Conservation (phyloP, 1,139 yeast genomes). For the Kazachstania sp. region DNA sequence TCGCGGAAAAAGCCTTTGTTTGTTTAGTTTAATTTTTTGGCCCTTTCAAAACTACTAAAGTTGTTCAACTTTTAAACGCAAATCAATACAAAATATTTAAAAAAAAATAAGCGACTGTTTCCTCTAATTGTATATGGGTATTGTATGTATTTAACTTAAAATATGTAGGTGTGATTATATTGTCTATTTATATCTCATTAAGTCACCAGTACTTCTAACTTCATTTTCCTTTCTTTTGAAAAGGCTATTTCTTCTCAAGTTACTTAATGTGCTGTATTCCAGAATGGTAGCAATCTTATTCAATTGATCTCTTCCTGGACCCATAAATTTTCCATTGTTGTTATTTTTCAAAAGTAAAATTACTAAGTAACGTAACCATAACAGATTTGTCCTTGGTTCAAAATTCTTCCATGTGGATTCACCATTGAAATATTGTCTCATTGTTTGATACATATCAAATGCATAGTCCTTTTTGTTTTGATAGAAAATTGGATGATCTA, state of each 20-base stretch:
- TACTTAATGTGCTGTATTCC: slow-evolving; percentile 3
- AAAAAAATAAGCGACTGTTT: too few relatives aligned
- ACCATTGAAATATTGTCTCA: slow-evolving; percentile 30
- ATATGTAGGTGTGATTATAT: not conserved
- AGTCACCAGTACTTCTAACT: slow-evolving; percentile 16
- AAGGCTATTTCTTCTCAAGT: slow-evolving; percentile 5
- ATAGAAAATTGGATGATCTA: slow-evolving; percentile 46
- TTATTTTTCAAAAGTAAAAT: slow-evolving; percentile 10
- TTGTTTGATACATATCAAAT: slow-evolving; percentile 43
- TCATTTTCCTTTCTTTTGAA: slow-evolving; percentile 17
- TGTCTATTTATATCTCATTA: slow-evolving; percentile 14
- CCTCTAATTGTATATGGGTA: not conserved
- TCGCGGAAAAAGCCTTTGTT: too few relatives aligned
- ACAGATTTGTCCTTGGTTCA: slow-evolving; percentile 35
- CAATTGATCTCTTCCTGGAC: slow-evolving; percentile 16
- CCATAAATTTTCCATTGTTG: slow-evolving; percentile 9
- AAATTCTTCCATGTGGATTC: slow-evolving; percentile 30
- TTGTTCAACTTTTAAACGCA: too few relatives aligned
- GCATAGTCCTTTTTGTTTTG: slow-evolving; percentile 45
- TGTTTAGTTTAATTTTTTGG: not conserved
- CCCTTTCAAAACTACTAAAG: not conserved
- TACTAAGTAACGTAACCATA: slow-evolving; percentile 39
- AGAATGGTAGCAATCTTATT: slow-evolving; percentile 9
- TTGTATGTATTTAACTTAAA: not conserved
- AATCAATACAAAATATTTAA: too few relatives aligned